Base-by-base conservation (phyloP, 768 basidiomycete genomes). In the Botryobasidium botryosum region DNA sequence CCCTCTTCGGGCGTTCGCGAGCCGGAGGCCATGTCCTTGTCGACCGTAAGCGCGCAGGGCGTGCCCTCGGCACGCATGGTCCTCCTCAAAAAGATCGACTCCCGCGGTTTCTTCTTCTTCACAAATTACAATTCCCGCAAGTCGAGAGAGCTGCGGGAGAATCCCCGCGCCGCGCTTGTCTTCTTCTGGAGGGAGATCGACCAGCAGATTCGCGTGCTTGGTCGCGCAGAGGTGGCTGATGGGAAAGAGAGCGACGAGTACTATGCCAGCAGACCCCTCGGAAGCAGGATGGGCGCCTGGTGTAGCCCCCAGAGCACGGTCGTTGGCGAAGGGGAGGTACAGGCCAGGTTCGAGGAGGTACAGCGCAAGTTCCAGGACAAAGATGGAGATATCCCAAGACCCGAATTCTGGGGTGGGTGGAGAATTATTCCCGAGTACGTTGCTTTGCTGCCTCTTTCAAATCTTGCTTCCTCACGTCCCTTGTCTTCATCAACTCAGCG, bases 381-480 rank as follows among this genome's bases (percentile, higher is more conserved):
- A 24, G 64, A 68, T 1, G 65, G 57, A 8, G 66, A 75, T 24
- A 67, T 94, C 10, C 79, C 83, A 0, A 65, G 79, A 38, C 92
- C 92, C 3, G 77, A 84, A 6, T 86, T 85, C 59, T 97, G 92
- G 92, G 92, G 92, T 49, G 92, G 92, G 3, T 94, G 87, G 82
- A 70, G 92, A 53, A 70, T 97, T 27, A 68, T 96, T n/a, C 92
- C 92, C 23, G 70, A 70, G 87, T 92, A 53, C 55, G 77, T 68
- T 4, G 8, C 10, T 10, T 47, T 35, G 35, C 28, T 48, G 15
- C 27, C 40, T 25, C 33, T 21, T 2, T 7, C 20, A n/a, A 23
- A 39, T 35, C 26, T 36, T 17, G 8, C 15, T 25, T 45, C 17
- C 43, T 48, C 40, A 44, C 45, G n/a, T 21, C 50, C 23, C 28